Base-by-base conservation (phyloP, 352 stramenopile species). In the Phytopythium montanum region DNA sequence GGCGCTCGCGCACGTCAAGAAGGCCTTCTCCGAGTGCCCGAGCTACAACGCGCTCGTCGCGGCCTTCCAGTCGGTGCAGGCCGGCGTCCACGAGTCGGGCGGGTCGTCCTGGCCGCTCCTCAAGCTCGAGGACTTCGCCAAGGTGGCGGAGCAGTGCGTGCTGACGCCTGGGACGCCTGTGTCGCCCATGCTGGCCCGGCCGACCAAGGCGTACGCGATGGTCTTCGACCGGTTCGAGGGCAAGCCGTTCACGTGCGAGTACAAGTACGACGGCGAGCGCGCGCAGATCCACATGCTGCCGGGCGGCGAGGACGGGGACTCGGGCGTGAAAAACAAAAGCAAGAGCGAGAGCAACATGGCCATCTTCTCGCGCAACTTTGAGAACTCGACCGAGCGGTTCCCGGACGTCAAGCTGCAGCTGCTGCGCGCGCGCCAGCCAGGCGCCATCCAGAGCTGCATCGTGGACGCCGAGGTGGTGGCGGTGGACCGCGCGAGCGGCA, bases 241-340 rank as follows among this genome's bases (percentile, higher is more conserved):
- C 29, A 85, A 92, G 69, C 76, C 85, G 34, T 99, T 99, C 71
- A 99, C 97, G 5, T 99, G 95, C 68, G 98, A 99, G 73, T 99
- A 98, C 89, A 99, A 99, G 77, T 99, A 99, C 73, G 97, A 99
- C 68, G 98, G 97, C 34, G 97, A 99, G 72, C 84, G 97, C 46
- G 96, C 97, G 6, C 97, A 99, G 70, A 92, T 94, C 48, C 96
- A 99, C 74, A 96, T 98, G 46, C 73, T 91, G 7, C 54, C 73
- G 0, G 82, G 90, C 48, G 96, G 94, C 31, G n/a, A 48, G n/a
- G n/a, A n/a, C n/a, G n/a, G n/a, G n/a, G n/a, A n/a, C n/a, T n/a
- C n/a, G n/a, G n/a, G n/a, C n/a, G n/a, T n/a, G n/a, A n/a, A n/a
- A n/a, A n/a, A n/a, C n/a, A n/a, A n/a, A n/a, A n/a, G n/a, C n/a